phyloP scores from a whole-genome alignment of 306 rosid genomes.

The Lathyrus aphaca region DNA sequence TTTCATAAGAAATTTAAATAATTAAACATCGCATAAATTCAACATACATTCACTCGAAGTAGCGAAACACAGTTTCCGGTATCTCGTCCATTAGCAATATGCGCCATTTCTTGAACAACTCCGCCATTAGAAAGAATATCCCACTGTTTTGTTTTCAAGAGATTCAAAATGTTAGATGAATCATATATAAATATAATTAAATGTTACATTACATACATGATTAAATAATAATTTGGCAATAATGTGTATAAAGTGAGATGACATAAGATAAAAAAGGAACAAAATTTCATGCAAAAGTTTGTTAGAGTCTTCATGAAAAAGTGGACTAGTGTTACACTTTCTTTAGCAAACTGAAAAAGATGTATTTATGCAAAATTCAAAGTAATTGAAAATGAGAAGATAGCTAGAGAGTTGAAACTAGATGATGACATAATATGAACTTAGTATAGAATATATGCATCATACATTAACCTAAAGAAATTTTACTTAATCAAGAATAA shows the following conservation, averaged over 20 bases:
- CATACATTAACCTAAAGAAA: constrained; percentile 10
- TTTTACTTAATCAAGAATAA: constrained; percentile 25
- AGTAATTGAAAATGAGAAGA: constrained; percentile 21
- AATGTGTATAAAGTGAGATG: constrained; percentile 19
- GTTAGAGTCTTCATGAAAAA: constrained; percentile 13
- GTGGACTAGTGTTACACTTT: background rate
- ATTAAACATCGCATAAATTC: background rate
- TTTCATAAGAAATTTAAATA: background rate
- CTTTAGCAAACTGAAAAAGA: constrained; percentile 37
- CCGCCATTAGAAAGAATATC: constrained; percentile 98
- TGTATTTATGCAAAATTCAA: constrained; percentile 21
- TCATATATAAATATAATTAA: background rate
- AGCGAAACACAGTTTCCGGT: constrained; percentile 92
- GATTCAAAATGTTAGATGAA: constrained; percentile 7
- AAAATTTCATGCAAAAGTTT: constrained; percentile 17
- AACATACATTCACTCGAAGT: constrained; percentile 83
- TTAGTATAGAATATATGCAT: constrained; percentile 11
- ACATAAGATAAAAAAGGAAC: constrained; percentile 30
- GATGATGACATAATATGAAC: constrained; percentile 31
- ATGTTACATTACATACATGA: constrained; percentile 5
- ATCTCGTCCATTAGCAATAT: constrained; percentile 92
- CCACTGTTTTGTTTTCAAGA: constrained; percentile 70
- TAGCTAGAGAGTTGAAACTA: constrained; percentile 13
- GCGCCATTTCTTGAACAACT: constrained; percentile 97
- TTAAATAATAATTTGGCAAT: background rate